A percentile compares a stretch with the other conserved stretches of the same genome.
These are phyloP conservation scores for Raphanus sativus DNA, from an alignment of 345 rosid species.

Conservation along the genomic window DNA sequence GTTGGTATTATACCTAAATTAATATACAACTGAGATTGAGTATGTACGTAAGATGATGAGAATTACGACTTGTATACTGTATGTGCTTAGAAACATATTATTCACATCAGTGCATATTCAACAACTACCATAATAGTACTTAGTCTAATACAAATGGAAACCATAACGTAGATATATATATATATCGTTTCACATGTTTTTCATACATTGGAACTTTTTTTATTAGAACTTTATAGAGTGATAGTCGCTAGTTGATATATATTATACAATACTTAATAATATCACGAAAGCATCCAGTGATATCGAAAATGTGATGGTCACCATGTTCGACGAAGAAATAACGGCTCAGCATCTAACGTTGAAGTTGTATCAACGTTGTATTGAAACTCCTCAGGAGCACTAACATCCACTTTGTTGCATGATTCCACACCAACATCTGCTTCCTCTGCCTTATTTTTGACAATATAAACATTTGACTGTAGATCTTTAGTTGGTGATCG, in stretches of 20 bases:
- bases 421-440: neutral
- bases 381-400: neutral
- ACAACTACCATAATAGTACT: neutral
- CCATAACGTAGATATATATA: neutral
- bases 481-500: neutral
- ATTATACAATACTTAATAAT: neutral
- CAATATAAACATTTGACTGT: neutral
- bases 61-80: neutral
- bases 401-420: neutral
- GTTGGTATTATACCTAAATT: neutral
- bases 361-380: neutral
- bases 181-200: neutral
- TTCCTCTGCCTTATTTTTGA: neutral
- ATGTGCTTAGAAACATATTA: neutral
- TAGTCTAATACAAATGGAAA: neutral
- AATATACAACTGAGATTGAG: neutral
- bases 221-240: neutral
- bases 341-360: slow-evolving; percentile 12
- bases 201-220: neutral
- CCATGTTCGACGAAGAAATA: slow-evolving; percentile 12
- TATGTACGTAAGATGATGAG: neutral
- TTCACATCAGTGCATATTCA: neutral
- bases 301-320: neutral
- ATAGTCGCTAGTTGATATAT: neutral
- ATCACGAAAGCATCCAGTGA: neutral